Evolutionary conservation across 1,139 yeast genomes (phyloP), one percentile per base, ranked within the genome.

Genomic region (Taiozyma onychis): DNA sequence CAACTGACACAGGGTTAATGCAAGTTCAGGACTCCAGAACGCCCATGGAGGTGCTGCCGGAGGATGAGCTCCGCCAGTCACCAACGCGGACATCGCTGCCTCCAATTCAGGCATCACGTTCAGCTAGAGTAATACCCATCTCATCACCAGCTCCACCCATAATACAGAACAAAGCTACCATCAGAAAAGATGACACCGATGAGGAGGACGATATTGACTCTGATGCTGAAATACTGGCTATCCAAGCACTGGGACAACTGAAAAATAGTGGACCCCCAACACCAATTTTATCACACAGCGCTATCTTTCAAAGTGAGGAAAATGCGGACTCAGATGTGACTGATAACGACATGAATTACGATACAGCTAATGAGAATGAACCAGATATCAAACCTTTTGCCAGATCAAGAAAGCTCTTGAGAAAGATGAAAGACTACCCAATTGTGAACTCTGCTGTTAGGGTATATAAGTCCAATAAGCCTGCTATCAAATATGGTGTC

Each of bases 401-500:
- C 10, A 30, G 39, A 1, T 42, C 53, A 0, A 4, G 47, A 13
- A 49, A 54, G 21, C 49, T 60, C n/a, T 41, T 78, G 43, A 66
- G 69, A 22, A 71, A 74, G 47, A 79, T 79, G 41, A 71, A 70
- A 47, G 71, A 73, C 56, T 78, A 75, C 58, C 81, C 83, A 1
- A 60, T 79, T 21, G 83, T 80, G 9, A 39, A 39, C 28, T 39
- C 42, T 39, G 42, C 42, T 24, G 42, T 39, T 39, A 18, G 28
- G 9, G 42, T 39, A 4, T 39, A 39, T 21, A 39, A 39, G 7
- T 39, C 42, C 11, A 39, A 39, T 24, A 39, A 81, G 58, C 79
- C 84, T 7, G 66, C 75, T 13, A 80, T 83, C 62, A 80, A 78
- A 60, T 81, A 81, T 62, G 85, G 87, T 39, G 88, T 88, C 3